Conservation (phyloP, 2,329 filamentous ascomycete species). For the Fusarium nematophilum region DNA sequence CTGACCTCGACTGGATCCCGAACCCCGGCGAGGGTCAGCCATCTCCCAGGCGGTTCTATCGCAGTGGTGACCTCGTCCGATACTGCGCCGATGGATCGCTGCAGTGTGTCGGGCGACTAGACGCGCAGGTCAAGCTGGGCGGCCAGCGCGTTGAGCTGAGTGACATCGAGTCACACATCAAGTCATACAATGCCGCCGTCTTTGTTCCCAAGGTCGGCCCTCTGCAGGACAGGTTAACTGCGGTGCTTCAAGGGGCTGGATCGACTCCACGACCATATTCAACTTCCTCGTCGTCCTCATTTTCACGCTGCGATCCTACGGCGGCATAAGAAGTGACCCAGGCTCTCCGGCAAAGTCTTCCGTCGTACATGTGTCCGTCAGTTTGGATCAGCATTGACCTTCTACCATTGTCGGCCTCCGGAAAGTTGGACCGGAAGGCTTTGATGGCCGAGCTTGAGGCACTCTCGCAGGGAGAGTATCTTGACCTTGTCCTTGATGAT, state of each 20-base stretch:
- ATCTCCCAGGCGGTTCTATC: conserved; percentile 25
- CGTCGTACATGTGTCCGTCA: conserved; percentile 38
- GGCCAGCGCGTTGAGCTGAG: conserved; percentile 49
- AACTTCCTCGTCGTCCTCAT: conserved; percentile 30
- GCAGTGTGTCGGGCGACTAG: conserved; percentile 42
- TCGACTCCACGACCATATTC: no score
- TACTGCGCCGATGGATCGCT: conserved; percentile 44
- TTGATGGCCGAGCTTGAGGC: conserved; percentile 28
- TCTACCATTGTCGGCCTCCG: conserved; percentile 32
- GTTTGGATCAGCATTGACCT: conserved; percentile 36
- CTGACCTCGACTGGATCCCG: conserved; percentile 22
- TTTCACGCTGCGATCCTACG: no score
- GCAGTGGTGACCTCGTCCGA: conserved; percentile 39
- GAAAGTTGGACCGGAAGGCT: conserved; percentile 35
- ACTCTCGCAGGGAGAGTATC: conserved; percentile 25
- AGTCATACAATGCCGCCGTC: no score
- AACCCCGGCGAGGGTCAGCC: not conserved
- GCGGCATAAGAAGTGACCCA: no score
- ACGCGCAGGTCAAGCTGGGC: conserved; percentile 49
- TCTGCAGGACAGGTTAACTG: no score
- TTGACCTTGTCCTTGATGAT: conserved; percentile 19
- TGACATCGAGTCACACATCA: conserved; percentile 47
- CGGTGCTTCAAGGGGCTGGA: no score
- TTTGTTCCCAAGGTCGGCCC: no score
- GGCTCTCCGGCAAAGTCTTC: conserved; percentile 27